Base-by-base conservation (phyloP, 2,329 filamentous ascomycete genomes). In the Colletotrichum chlorophyti region DNA sequence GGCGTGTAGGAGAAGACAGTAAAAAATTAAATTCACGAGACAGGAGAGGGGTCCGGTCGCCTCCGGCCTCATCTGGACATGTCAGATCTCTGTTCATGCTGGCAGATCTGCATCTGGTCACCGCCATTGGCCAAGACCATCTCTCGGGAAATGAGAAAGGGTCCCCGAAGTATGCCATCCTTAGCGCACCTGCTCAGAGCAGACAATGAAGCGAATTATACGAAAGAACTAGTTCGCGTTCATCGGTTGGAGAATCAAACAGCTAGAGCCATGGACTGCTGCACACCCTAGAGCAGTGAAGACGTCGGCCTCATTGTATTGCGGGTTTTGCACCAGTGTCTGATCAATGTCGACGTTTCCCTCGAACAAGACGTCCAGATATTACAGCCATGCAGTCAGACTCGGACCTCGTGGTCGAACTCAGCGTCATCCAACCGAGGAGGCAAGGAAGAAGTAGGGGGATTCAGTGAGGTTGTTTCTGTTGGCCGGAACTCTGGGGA, bases 371-470 rank as follows among this genome's bases (percentile, higher is more conserved):
- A 40, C 31, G 47, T 24, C 32, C n/a, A 34, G 43, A 26, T 38
- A n/a, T 24, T 52, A 57, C 47, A n/a, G 47, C 38, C n/a, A 52
- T 31, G 53, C n/a, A 40, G n/a, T 23, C 47, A 12, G 40, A 27
- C 21, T 57, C 31, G 11, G 42, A 38, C 45, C 53, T 52, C 38
- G 40, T 32, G 53, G 31, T 45, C 41, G 24, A 31, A 26, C 47
- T 19, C 47, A 27, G 35, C 19, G 42, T 42, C 42, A 26, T 48
- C 42, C 35, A 37, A 58, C 42, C 23, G 35, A 41, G 26, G 41
- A 27, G 49, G n/a, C 26, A 43, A 48, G 23, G 41, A n/a, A n/a
- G 35, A 5, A 31, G 23, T 35, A 17, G 19, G 42, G 42, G 31
- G 37, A 53, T 43, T 40, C 32, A 15, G 27, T 40, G 27, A 58